Conservation (phyloP, 345 rosid species). For the Syzygium jambos region DNA sequence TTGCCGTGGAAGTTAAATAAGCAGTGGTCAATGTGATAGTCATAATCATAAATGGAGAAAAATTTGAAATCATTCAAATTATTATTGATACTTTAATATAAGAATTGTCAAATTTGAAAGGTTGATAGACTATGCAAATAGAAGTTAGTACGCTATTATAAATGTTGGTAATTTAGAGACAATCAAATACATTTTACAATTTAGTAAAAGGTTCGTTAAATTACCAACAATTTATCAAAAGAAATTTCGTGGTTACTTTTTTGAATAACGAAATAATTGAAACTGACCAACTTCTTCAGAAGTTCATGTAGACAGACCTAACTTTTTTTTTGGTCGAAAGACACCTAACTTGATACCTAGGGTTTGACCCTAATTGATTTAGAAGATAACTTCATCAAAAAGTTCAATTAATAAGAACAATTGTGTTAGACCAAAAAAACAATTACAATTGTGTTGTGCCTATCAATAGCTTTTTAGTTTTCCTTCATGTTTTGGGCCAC, state of each 20-base stretch:
- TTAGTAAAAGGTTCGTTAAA: not conserved
- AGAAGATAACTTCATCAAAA: not conserved
- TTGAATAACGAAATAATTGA: not conserved
- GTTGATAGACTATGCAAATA: too few species aligned
- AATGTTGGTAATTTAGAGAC: not conserved
- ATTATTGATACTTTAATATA: too few species aligned
- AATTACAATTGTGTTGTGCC: not conserved
- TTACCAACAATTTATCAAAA: not conserved
- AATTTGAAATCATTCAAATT: too few species aligned
- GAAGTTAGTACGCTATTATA: too few species aligned
- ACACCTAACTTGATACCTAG: not conserved
- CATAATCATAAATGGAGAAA: too few species aligned
- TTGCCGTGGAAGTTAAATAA: too few species aligned
- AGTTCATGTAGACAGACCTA: not conserved
- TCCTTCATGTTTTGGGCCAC: not conserved
- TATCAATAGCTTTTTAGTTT: not conserved
- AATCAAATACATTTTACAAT: not conserved
- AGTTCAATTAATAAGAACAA: not conserved
- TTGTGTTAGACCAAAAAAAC: not conserved
- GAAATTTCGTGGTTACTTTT: not conserved
- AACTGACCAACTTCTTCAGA: not conserved
- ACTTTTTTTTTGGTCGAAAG: not conserved
- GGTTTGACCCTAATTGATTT: not conserved
- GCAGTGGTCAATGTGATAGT: too few species aligned
- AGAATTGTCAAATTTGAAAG: too few species aligned